Evolutionary conservation across 1,284 basidiomycete species (phyloP).

Genomic region (Ceratobasidium theobromae): DNA sequence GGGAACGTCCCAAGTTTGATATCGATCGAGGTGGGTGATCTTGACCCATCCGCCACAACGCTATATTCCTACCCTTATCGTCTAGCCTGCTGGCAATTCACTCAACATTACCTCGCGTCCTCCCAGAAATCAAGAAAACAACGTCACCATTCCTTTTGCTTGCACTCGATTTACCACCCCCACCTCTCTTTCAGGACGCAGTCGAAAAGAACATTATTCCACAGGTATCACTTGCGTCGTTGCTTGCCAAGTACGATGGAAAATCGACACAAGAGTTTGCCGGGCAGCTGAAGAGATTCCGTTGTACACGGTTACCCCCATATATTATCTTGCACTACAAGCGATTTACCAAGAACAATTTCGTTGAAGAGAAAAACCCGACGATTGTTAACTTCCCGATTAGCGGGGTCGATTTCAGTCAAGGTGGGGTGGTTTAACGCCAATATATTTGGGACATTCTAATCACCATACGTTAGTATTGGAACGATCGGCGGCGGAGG

Average conservation of each 20-base stretch:
- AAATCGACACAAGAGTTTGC: conserved; percentile 84
- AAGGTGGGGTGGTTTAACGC: conserved; percentile 57
- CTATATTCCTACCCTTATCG: conserved; percentile 6
- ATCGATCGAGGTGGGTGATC: conserved; percentile 75
- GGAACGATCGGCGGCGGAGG: conserved; percentile 60
- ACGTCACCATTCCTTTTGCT: conserved; percentile 93
- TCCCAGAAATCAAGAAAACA: conserved; percentile 78
- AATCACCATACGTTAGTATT: conserved; percentile 58
- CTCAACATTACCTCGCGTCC: conserved; percentile 34
- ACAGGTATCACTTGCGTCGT: conserved; percentile 87
- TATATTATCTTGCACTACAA: conserved; percentile 96
- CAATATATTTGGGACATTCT: conserved; percentile 18
- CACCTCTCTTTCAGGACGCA: conserved; percentile 93
- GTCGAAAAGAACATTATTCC: conserved; percentile 98
- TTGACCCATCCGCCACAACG: not conserved
- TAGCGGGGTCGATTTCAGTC: conserved; percentile 85
- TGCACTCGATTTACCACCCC: conserved; percentile 92
- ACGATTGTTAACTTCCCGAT: conserved; percentile 98
- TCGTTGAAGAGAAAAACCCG: conserved; percentile 98
- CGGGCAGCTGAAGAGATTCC: conserved; percentile 85
- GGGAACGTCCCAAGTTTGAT: conserved; percentile 83
- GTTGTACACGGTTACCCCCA: conserved; percentile 83
- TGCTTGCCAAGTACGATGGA: conserved; percentile 97
- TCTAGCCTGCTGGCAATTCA: conserved; percentile 36
- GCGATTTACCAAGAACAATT: conserved; percentile 96